Evolutionary conservation across 176 grass and related monocot genomes (phyloP).

Genomic region (Zoysia japonica): DNA sequence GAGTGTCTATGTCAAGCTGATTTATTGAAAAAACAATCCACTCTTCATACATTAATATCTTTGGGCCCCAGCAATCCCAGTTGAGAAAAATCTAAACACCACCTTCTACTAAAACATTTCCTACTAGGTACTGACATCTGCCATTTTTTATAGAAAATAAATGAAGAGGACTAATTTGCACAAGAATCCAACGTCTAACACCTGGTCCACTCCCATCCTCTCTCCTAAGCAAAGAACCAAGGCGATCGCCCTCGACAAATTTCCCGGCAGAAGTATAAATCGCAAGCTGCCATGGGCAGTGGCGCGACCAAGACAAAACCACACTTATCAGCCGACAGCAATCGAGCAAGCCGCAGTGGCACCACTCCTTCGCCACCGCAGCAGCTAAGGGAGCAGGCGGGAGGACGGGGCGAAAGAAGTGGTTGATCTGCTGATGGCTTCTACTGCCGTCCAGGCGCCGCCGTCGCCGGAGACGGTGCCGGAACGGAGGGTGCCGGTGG

Average conservation of each 20-base stretch:
- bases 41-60: not conserved
- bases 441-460: not conserved
- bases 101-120: not conserved
- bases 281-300: slow-evolving; percentile 29
- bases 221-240: not conserved
- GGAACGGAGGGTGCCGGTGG: slow-evolving; percentile 40
- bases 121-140: not conserved
- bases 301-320: slow-evolving; percentile 44
- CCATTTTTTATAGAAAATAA: not conserved
- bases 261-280: slow-evolving; percentile 49
- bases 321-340: slow-evolving; percentile 35
- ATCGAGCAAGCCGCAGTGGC: slow-evolving; percentile 24
- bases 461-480: slow-evolving; percentile 7
- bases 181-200: slow-evolving; percentile 37
- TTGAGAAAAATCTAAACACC: slow-evolving; percentile 7
- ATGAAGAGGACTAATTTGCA: not conserved
- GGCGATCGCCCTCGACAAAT: slow-evolving; percentile 18
- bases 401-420: not conserved
- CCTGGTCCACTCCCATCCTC: slow-evolving; percentile 11
- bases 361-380: not conserved
- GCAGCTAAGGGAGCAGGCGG: not conserved
- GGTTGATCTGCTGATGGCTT: slow-evolving; percentile 29
- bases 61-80: slow-evolving; percentile 18
- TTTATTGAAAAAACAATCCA: not conserved
- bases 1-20: not conserved